Evolutionary conservation across 495 filamentous ascomycete genomes (phyloP), one percentile per base, ranked within the genome.

Genomic region (Aspergillus incahuasiensis): DNA sequence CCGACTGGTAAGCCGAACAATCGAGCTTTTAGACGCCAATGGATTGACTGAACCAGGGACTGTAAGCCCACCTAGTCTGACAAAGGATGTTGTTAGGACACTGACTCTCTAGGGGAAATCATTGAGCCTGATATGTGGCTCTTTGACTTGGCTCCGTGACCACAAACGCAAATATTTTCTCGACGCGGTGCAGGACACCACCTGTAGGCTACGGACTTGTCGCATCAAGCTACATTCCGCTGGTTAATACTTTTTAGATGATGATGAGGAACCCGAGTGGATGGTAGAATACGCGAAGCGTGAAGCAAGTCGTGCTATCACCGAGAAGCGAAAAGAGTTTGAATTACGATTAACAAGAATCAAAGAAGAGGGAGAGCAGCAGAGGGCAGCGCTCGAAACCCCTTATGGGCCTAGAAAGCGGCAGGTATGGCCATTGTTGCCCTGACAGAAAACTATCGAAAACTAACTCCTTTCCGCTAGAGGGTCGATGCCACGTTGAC

Each of bases 131-230:
- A 96, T 98, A 59, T 98, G 94, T 73, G 86, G 85, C 48, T 84
- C 94, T 32, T 72, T 98, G 59, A 97, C 94, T 1, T 98, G 94
- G 95, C 77, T 97, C 8, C 87, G 94, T 43, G 84, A 91, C 59
- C 82, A 91, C 70, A 92, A 96, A 70, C 81, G 82, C 32, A 78
- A 78, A 54, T 71, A 58, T 0, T 85, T 91, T 55, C 82, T 89
- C 46, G 76, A 84, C 48, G 57, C 69, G 5, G 53, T 77, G 12
- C 63, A 72, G 21, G 53, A 69, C 28, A 58, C 70, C 55, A 59
- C 62, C 55, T 62, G 74, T 76, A 58, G 60, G 67, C 54, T 8
- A 32, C 24, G 20, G 35, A 21, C 54, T 39, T 60, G 32, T 62
- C 18, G 5, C 6, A 12, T 59, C n/a, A 4, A 1, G 3, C 22